Evolutionary conservation across 75 land plant genomes (phyloP).

Genomic region (Ceratopteris richardii): DNA sequence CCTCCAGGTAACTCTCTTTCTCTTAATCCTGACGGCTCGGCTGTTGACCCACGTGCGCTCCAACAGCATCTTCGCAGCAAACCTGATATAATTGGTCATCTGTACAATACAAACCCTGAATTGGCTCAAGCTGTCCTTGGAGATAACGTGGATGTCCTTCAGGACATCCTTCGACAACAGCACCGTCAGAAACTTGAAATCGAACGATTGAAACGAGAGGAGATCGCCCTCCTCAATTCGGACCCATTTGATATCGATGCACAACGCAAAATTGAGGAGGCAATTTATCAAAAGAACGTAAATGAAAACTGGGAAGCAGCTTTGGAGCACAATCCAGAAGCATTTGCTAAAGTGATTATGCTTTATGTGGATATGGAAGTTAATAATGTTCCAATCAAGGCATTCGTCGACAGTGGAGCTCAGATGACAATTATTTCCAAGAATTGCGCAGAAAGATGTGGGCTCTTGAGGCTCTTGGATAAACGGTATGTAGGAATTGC

Average conservation of each 20-base stretch:
- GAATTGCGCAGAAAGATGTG: conserved; percentile 93
- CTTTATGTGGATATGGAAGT: conserved; percentile 99
- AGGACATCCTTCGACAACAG: conserved; percentile 49
- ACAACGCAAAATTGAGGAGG: conserved; percentile 93
- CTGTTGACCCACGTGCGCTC: conserved; percentile 75
- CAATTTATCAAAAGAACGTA: conserved; percentile 91
- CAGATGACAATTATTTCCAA: conserved; percentile 94
- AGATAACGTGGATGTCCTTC: conserved; percentile 55
- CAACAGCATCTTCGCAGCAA: conserved; percentile 60
- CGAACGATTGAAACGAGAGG: conserved; percentile 30
- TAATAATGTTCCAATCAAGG: conserved; percentile 92
- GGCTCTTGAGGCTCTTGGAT: conserved; percentile 89
- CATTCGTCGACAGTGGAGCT: conserved; percentile 99
- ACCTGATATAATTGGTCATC: conserved; percentile 50
- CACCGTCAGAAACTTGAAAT: conserved; percentile 53
- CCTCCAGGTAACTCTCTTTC: conserved; percentile 35
- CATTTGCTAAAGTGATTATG: conserved; percentile 96
- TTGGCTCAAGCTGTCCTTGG: conserved; percentile 61
- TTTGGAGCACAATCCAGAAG: conserved; percentile 94
- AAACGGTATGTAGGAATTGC: conserved; percentile 83
- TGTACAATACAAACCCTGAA: conserved; percentile 75
- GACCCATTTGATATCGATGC: conserved; percentile 99
- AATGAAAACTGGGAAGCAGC: conserved; percentile 98
- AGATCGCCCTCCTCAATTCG: conserved; percentile 64
- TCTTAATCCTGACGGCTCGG: conserved; percentile 83